Conservation (phyloP, 176 grass and related monocot species). For the Aegilops sharonensis region DNA sequence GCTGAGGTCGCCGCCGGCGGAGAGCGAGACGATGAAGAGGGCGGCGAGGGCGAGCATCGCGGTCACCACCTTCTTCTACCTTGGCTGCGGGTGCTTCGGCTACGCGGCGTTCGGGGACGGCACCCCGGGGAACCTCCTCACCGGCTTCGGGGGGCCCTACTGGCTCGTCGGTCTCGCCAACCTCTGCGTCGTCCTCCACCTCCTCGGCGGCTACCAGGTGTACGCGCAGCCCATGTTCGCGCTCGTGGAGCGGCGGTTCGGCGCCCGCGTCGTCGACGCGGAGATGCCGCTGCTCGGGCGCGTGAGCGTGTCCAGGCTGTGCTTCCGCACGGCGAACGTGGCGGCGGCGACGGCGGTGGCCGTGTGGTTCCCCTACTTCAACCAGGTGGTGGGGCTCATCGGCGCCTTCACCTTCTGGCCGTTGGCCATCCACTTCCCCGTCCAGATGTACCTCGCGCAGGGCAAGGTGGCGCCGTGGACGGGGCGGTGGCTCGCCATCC, state of each 20-base stretch:
- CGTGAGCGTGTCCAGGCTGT: slow-evolving; percentile 43
- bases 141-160: slow-evolving; percentile 52
- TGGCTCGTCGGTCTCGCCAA: slow-evolving; percentile 79
- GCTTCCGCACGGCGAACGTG: slow-evolving; percentile 59
- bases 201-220: slow-evolving; percentile 78
- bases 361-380: slow-evolving; percentile 79
- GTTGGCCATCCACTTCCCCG: slow-evolving; percentile 67
- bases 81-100: slow-evolving; percentile 67
- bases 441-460: slow-evolving; percentile 71
- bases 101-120: slow-evolving; percentile 81
- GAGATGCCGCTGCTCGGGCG: slow-evolving; percentile 23
- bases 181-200: slow-evolving; percentile 61
- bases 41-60: slow-evolving; percentile 25
- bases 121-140: slow-evolving; percentile 79
- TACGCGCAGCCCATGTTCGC: slow-evolving; percentile 59
- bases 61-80: slow-evolving; percentile 69
- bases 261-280: slow-evolving; percentile 18
- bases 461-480: slow-evolving; percentile 50
- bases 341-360: slow-evolving; percentile 58
- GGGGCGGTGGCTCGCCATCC: slow-evolving; percentile 44
- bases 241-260: slow-evolving; percentile 32
- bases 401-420: slow-evolving; percentile 71
- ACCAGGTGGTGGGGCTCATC: slow-evolving; percentile 61
- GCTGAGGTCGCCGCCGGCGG: slow-evolving; percentile 43
- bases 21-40: slow-evolving; percentile 59